Percentiles rank a stretch among this genome's conserved stretches.
Conservation (phyloP, 2,329 filamentous ascomycete species). For the Talaromyces atroroseus region DNA sequence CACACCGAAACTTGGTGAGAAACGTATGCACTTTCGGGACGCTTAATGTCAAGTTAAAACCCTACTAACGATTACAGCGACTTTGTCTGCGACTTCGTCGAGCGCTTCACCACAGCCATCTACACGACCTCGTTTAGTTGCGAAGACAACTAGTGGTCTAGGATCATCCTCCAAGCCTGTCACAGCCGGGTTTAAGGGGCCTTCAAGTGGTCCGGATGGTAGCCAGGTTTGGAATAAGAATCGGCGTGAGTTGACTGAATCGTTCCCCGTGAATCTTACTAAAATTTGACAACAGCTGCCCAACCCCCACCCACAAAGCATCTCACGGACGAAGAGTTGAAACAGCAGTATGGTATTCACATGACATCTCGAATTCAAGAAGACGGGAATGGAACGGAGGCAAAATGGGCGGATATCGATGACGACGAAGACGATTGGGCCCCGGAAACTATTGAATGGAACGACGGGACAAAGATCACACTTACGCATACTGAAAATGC, state of each 20-base stretch:
- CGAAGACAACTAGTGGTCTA: conserved; percentile 54
- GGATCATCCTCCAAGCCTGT: conserved; percentile 46
- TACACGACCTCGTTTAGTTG: conserved; percentile 56
- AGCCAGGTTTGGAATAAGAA: conserved; percentile 67
- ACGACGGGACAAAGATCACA: conserved; percentile 62
- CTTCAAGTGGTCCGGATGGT: conserved; percentile 55
- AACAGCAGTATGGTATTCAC: conserved; percentile 64
- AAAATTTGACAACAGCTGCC: conserved; percentile 32
- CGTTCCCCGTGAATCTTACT: conserved; percentile 14
- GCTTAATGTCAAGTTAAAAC: background rate
- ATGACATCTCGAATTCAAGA: conserved; percentile 60
- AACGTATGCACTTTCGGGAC: conserved; percentile 36
- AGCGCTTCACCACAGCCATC: conserved; percentile 36
- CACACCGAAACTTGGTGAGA: conserved; percentile 49
- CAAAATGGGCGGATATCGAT: conserved; percentile 65
- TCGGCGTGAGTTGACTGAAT: conserved; percentile 44
- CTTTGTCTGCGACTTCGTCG: conserved; percentile 33
- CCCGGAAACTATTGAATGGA: conserved; percentile 63
- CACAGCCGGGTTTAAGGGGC: conserved; percentile 41
- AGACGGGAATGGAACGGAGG: conserved; percentile 56
- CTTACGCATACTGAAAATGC: conserved; percentile 43
- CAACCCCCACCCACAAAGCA: conserved; percentile 56
- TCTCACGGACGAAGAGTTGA: conserved; percentile 62
- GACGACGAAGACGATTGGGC: conserved; percentile 66
- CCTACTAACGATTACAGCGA: conserved; percentile 21